Base-by-base conservation (phyloP, 495 filamentous ascomycete genomes). In the Amorphotheca resinae region DNA sequence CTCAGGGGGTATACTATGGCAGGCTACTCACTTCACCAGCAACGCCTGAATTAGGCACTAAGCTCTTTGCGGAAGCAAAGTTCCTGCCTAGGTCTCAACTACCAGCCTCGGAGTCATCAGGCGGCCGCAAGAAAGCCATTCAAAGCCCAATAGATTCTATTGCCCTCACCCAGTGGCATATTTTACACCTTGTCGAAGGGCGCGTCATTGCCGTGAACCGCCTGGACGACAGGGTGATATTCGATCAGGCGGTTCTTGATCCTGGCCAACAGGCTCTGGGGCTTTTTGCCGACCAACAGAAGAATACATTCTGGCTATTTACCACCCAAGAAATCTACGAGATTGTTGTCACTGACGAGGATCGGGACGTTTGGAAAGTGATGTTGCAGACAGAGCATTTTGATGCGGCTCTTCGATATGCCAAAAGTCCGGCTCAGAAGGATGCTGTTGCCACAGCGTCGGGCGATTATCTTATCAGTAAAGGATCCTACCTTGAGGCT, bases 221-320 rank as follows among this genome's bases (percentile, higher is more conserved):
- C 21, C 70, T 96, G 40, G 88, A 87, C 33, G 82, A 88, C 21
- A 72, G 76, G 35, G 65, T 89, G 45, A 80, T 95, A 4, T 89
- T 84, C 52, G 82, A 94, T 56, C 86, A 95, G 56, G 61, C 74
- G 12, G 79, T 96, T 4, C 67, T 95, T n/a, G 82, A 93, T 44
- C 73, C 74, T 17, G 80, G 80, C 4, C 84, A 93, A 42, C 77
- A 69, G 46, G 77, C 77, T 7, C 61, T 96, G 26, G 87, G 84
- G 20, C 72, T 98, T 15, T 76, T 83, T 51, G 79, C 86, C 4
- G 91, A 98, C 59, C 69, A 80, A 22, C 87, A 86, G 51, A 93
- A 95, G 65, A 88, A 85, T 46, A 98, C 91, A 0, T 95, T 84
- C 56, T 98, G 91, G 91, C 73, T 95, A 14, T 95, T 95, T 56